These are phyloP conservation scores for Pleurotus eryngii DNA, from an alignment of 768 basidiomycete species.

Conservation along the genomic window DNA sequence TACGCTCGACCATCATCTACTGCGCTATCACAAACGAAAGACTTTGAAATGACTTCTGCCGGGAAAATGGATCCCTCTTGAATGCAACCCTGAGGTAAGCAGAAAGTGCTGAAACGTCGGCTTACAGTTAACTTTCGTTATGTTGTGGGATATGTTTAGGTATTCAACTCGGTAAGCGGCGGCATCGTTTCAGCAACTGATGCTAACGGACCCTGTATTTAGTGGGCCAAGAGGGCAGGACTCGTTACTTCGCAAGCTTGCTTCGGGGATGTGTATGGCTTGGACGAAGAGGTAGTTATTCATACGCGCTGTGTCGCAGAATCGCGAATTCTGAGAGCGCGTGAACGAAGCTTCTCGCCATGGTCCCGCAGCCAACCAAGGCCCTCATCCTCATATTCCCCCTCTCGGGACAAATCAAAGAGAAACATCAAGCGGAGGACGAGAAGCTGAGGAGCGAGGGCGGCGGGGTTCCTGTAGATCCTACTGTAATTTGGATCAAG, in stretches of 20 bases:
- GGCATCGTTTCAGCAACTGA: background rate
- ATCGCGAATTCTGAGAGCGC: background rate
- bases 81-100: constrained; percentile 59
- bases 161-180: constrained; percentile 43
- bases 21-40: background rate
- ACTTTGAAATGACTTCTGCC: background rate
- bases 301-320: too few relatives aligned
- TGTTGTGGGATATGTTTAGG: constrained; percentile 22
- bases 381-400: constrained; percentile 90
- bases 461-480: constrained; percentile 48
- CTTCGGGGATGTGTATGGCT: constrained; percentile 72
- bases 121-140: background rate
- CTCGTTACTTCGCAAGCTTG: constrained; percentile 44
- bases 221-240: constrained; percentile 76
- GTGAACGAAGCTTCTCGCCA: constrained; percentile 52
- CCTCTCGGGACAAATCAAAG: constrained; percentile 46
- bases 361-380: constrained; percentile 73
- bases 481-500: constrained; percentile 81
- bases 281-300: constrained; percentile 57
- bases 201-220: background rate
- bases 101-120: background rate
- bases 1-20: background rate
- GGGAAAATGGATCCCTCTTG: constrained; percentile 69
- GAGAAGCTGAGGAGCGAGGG: constrained; percentile 43
- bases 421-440: constrained; percentile 58